Percentiles rank a stretch among this genome's conserved stretches.
Evolutionary conservation across 495 filamentous ascomycete species (phyloP).

Genomic region (Recurvomyces mirabilis): DNA sequence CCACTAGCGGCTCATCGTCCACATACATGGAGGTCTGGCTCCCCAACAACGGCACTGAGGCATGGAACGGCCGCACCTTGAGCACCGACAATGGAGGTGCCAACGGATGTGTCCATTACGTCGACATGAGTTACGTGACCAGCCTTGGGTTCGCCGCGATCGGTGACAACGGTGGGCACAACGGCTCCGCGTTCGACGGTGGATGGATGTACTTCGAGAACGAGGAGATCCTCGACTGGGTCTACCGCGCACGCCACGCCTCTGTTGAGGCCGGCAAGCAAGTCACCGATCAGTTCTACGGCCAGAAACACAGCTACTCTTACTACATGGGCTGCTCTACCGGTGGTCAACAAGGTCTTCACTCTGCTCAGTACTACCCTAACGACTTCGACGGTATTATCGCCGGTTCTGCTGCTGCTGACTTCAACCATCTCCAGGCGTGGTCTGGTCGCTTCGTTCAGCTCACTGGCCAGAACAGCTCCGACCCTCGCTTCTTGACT

Average conservation of each 20-base stretch:
- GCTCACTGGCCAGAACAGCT: constrained; percentile 32
- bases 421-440: constrained; percentile 41
- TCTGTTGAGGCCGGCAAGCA: constrained; percentile 34
- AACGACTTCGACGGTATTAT: constrained; percentile 41
- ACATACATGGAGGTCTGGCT: constrained; percentile 49
- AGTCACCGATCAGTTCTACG: constrained; percentile 40
- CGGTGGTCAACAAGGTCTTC: constrained; percentile 45
- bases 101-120: constrained; percentile 21
- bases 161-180: constrained; percentile 26
- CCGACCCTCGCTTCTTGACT: constrained; percentile 23
- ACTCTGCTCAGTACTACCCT: constrained; percentile 40
- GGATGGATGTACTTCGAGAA: constrained; percentile 46
- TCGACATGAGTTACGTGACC: constrained; percentile 25
- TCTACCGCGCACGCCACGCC: constrained; percentile 31
- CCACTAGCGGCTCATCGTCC: constrained; percentile 41
- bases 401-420: constrained; percentile 25
- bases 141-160: constrained; percentile 43
- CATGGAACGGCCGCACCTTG: constrained; percentile 27
- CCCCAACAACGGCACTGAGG: constrained; percentile 27
- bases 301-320: constrained; percentile 35
- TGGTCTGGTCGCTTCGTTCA: constrained; percentile 47
- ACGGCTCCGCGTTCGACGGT: constrained; percentile 6
- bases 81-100: constrained; percentile 26
- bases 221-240: constrained; percentile 26
- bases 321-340: constrained; percentile 48